Evolutionary conservation across 2,329 filamentous ascomycete species (phyloP), one percentile per base, ranked within the genome.

Genomic region (Cylindrodendrum hubeiense): DNA sequence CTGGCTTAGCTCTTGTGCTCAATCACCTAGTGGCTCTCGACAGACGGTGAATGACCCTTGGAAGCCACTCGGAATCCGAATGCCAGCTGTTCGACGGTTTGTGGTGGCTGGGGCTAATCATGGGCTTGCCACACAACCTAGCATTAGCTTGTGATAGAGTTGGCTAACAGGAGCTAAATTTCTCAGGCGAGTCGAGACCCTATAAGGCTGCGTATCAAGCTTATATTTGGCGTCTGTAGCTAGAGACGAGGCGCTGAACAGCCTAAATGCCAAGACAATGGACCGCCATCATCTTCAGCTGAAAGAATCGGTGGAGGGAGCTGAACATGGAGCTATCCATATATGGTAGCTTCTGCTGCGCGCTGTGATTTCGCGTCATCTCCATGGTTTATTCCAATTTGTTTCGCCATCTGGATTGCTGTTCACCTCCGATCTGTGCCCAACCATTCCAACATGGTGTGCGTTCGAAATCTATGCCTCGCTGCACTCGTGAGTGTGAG

Each of bases 41-140:
- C 15, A n/a, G 37, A 39, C 37, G 17, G 37, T 39, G 37, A 39
- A 39, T 37, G 34, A 37, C 15, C 34, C 6, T 37, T 37, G 34
- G n/a, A 8, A 15, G 37, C 37, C 37, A 39, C 37, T 39, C 37
- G 15, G n/a, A 30, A 30, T 30, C 28, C 7, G 28, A 12, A 30
- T 30, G 12, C 28, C 15, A 30, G 24, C 17, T 19, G 52, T n/a
- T 26, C 8, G n/a, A 24, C 24, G 12, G 28, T 34, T 46, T 44
- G 39, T 55, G 52, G 52, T 33, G 52, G 52, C 52, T 46, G 37
- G 28, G 52, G 10, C 46, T 22, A 43, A 44, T 21, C n/a, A 12
- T 33, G 17, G 39, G 17, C 37, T 24, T 12, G 41, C 37, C 24
- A 34, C 39, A 28, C 30, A 46, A 33, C 28, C 52, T 41, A 33